Percentiles rank a stretch among this genome's conserved stretches.
Evolutionary conservation across 2,329 filamentous ascomycete species (phyloP).

Genomic region (Botrytis paeoniae): DNA sequence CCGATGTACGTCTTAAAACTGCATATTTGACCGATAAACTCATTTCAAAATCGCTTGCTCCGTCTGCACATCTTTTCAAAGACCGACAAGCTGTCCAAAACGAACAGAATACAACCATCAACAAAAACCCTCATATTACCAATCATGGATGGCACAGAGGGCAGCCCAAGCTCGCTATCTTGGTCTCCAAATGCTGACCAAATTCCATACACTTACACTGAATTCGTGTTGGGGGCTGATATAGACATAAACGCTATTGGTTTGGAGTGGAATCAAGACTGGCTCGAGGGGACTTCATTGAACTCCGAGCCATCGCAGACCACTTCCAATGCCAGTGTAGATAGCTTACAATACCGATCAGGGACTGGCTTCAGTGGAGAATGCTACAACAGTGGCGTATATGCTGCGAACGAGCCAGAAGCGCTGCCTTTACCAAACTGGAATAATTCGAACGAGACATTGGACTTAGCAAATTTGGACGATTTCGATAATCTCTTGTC

Average conservation of each 20-base stretch:
- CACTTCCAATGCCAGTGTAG: neutral
- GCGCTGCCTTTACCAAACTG: neutral
- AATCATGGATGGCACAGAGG: neutral
- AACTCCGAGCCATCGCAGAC: neutral
- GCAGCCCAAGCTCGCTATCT: neutral
- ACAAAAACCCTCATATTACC: neutral
- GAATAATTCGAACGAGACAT: neutral
- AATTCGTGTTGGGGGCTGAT: neutral
- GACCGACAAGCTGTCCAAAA: neutral
- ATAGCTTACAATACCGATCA: neutral
- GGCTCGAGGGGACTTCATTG: neutral
- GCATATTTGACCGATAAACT: conserved; percentile 8
- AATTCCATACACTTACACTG: neutral
- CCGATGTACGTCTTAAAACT: conserved; percentile 17
- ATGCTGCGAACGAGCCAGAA: neutral
- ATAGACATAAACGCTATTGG: neutral
- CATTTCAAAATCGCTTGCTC: conserved; percentile 5
- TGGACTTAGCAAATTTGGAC: neutral
- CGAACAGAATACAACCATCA: conserved; percentile 9
- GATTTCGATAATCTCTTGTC: neutral
- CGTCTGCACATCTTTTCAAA: neutral
- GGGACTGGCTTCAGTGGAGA: neutral
- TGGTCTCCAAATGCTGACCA: neutral
- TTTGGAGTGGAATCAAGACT: neutral
- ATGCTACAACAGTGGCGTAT: neutral